phyloP scores from a whole-genome alignment of 192 early-diverging fungal species.

The Nowakowskiella sp. region DNA sequence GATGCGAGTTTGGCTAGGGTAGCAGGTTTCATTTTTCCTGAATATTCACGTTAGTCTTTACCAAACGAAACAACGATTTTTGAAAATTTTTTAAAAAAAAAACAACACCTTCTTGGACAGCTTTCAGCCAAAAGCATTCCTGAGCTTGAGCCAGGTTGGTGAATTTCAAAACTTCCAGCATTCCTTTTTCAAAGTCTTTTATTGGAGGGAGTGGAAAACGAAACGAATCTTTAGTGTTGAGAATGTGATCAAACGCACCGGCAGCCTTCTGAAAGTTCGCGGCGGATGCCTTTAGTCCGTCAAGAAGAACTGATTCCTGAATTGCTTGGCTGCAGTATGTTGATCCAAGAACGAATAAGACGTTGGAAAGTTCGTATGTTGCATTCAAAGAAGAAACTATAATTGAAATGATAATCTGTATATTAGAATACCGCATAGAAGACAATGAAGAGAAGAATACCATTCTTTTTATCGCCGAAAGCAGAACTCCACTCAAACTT shows the following conservation, averaged over 20 bases:
- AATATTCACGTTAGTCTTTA: too few relatives aligned
- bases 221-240: conserved; percentile 10
- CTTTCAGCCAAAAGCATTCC: conserved; percentile 86
- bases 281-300: neutral
- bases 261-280: conserved; percentile 52
- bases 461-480: conserved; percentile 46
- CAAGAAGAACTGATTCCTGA: conserved; percentile 31
- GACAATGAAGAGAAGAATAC: conserved; percentile 1
- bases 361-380: conserved; percentile 75
- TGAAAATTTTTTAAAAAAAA: neutral
- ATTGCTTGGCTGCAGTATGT: conserved; percentile 75
- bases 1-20: conserved; percentile 68
- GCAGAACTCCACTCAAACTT: conserved; percentile 64
- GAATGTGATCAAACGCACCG: conserved; percentile 50
- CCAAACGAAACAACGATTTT: too few relatives aligned
- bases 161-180: conserved; percentile 58
- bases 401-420: conserved; percentile 34
- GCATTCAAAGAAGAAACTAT: conserved; percentile 61
- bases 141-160: conserved; percentile 93
- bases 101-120: conserved; percentile 31
- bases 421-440: neutral
- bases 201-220: conserved; percentile 59
- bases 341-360: conserved; percentile 81
- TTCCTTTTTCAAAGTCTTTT: conserved; percentile 58
- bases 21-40: conserved; percentile 72